phyloP scores from a whole-genome alignment of 1,284 basidiomycete species.

The Microbotryum violaceum region DNA sequence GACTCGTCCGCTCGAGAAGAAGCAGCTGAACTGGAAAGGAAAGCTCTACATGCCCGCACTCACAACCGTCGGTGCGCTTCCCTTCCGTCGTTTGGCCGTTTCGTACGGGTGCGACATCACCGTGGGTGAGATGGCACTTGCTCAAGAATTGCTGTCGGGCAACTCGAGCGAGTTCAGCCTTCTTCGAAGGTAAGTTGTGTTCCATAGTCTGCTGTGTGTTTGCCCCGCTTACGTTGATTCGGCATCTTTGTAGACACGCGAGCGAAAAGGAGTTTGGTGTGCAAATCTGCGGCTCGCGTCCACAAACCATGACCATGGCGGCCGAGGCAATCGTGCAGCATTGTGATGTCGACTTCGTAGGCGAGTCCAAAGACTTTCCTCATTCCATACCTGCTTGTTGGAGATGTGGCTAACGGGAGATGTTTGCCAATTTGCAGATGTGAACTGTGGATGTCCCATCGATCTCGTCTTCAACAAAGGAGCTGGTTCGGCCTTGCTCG shows the following conservation, averaged over 20 bases:
- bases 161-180: conserved; percentile 88
- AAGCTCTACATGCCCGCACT: conserved; percentile 81
- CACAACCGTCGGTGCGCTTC: conserved; percentile 92
- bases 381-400: conserved; percentile 37
- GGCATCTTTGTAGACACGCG: conserved; percentile 50
- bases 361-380: conserved; percentile 12
- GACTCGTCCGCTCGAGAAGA: conserved; percentile 71
- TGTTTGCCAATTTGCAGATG: conserved; percentile 74
- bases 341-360: conserved; percentile 40
- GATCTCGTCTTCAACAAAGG: conserved; percentile 79
- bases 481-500: conserved; percentile 57
- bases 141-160: conserved; percentile 46
- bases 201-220: not conserved
- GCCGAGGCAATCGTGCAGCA: conserved; percentile 76
- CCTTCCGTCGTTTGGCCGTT: conserved; percentile 83
- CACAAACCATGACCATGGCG: conserved; percentile 64
- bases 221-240: no score
- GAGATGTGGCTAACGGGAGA: conserved; percentile 34
- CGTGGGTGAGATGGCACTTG: conserved; percentile 71
- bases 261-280: conserved; percentile 85
- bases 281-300: conserved; percentile 67
- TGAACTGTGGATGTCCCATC: conserved; percentile 96
- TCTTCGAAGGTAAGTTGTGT: conserved; percentile 52
- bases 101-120: conserved; percentile 87
- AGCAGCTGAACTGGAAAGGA: conserved; percentile 72